These are phyloP conservation scores for Malassezia dermatis DNA, from an alignment of 1,284 basidiomycete genomes.

Conservation along the genomic window DNA sequence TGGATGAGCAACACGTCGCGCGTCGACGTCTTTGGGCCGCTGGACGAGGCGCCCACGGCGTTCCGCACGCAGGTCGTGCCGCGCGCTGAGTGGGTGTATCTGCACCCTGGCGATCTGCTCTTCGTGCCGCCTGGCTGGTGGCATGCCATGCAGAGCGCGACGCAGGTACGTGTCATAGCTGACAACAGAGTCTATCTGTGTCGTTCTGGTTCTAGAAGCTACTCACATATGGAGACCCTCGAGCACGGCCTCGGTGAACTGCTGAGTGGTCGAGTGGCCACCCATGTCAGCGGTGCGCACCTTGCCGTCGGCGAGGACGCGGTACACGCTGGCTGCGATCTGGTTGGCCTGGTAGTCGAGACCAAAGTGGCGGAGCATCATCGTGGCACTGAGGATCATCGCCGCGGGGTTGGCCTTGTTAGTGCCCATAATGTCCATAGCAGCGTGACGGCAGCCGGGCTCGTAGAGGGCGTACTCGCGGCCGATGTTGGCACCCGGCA, in stretches of 20 bases:
- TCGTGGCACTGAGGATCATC: conserved; percentile 92
- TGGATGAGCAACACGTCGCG: conserved; percentile 22
- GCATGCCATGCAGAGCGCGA: conserved; percentile 20
- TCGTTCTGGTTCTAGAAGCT: conserved; percentile 13
- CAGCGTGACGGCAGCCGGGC: conserved; percentile 96
- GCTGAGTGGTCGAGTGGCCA: conserved; percentile 52
- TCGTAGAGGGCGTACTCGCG: conserved; percentile 96
- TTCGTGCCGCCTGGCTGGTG: conserved; percentile 24
- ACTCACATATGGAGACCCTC: conserved; percentile 24
- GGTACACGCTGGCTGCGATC: conserved; percentile 85
- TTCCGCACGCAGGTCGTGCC: conserved; percentile 11
- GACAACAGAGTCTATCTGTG: conserved; percentile 8
- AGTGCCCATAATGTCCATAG: conserved; percentile 93
- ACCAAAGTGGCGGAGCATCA: conserved; percentile 98
- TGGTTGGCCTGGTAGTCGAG: conserved; percentile 88
- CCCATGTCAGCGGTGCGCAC: conserved; percentile 92
- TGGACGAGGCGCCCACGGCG: not conserved
- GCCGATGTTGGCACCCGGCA: conserved; percentile 96
- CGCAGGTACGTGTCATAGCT: not conserved
- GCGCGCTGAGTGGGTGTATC: conserved; percentile 6
- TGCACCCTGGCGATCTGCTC: conserved; percentile 22
- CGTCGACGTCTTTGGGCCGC: conserved; percentile 13
- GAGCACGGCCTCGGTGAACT: conserved; percentile 46
- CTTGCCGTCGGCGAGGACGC: conserved; percentile 79
- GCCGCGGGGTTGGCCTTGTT: conserved; percentile 96